Conservation (phyloP, 345 rosid genomes). For the Turnera subulata region DNA sequence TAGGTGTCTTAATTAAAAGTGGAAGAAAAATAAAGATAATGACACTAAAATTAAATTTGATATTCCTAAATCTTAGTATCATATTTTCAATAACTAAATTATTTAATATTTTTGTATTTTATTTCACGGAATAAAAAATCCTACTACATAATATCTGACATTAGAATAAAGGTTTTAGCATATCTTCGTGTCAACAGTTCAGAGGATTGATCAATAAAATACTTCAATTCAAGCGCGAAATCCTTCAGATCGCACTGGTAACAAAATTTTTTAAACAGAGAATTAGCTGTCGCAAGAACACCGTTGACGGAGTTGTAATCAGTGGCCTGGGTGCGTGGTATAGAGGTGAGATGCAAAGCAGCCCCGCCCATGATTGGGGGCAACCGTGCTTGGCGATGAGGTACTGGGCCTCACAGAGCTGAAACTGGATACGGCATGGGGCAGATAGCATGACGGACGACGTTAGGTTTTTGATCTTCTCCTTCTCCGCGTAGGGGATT, state of each 20-base stretch:
- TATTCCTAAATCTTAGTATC: no score
- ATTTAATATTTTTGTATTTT: no score
- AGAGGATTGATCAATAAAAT: no score
- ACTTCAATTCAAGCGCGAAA: conserved; percentile 70
- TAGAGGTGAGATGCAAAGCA: conserved; percentile 73
- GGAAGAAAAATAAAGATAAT: no score
- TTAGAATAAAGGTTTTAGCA: no score
- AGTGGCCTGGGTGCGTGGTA: conserved; percentile 43
- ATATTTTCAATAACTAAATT: no score
- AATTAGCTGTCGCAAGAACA: conserved; percentile 84
- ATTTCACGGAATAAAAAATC: no score
- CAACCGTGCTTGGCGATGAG: conserved; percentile 87
- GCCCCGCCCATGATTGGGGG: conserved; percentile 71
- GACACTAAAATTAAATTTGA: no score
- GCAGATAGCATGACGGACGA: conserved; percentile 81
- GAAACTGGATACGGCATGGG: conserved; percentile 78
- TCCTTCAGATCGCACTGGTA: conserved; percentile 77
- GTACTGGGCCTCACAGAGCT: conserved; percentile 85
- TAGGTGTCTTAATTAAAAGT: no score
- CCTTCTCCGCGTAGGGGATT: conserved; percentile 64
- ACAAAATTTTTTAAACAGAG: conserved; percentile 81
- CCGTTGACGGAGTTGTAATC: conserved; percentile 75
- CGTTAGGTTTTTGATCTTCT: conserved; percentile 71
- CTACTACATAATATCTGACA: no score
- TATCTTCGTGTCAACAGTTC: no score